Base-by-base conservation (phyloP, 2,329 filamentous ascomycete genomes). In the Malbranchea zuffiana region DNA sequence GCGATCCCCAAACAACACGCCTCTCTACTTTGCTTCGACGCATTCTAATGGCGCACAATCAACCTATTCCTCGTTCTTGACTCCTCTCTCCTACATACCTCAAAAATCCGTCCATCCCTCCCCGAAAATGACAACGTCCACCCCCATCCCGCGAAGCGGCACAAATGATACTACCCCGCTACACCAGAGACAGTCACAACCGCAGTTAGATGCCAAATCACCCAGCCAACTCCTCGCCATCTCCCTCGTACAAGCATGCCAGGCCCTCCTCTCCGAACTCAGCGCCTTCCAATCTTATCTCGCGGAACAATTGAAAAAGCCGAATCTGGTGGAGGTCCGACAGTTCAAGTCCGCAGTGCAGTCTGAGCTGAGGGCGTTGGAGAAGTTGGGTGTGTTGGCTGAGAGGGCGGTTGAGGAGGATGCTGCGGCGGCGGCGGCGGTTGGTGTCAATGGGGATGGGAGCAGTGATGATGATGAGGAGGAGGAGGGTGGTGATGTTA, bases 251-350 rank as follows among this genome's bases (percentile, higher is more conserved):
- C 41, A 55, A 35, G 51, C 60, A 54, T 66, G 62, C 43, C 51
- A 51, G 13, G 44, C 47, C 3, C 54, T 72, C 6, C 53, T 71
- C 20, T 44, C 52, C 11, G 68, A 71, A 45, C 47, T 72, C 11
- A 58, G 65, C 31, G 46, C 59, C 19, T 65, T 70, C 42, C 60
- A 65, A 43, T 36, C 50, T 11, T 57, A 62, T 32, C 50, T 71
- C 28, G 51, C 52, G 23, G 34, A 52, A n/a, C n/a, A n/a, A n/a
- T 52, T 52, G 26, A 63, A 62, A 21, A 63, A 64, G 39, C 64
- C 67, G 11, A 60, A 67, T 38, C 50, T 56, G 12, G 62, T 72
- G 5, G 70, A 74, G 42, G 50, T 70, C 31, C 61, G 68, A 7
- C 60, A 63, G 18, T 68, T 74, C 43, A 65, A 61, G 26, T 62